Conservation (phyloP, 2,329 filamentous ascomycete species). For the Paraphoma sp. region DNA sequence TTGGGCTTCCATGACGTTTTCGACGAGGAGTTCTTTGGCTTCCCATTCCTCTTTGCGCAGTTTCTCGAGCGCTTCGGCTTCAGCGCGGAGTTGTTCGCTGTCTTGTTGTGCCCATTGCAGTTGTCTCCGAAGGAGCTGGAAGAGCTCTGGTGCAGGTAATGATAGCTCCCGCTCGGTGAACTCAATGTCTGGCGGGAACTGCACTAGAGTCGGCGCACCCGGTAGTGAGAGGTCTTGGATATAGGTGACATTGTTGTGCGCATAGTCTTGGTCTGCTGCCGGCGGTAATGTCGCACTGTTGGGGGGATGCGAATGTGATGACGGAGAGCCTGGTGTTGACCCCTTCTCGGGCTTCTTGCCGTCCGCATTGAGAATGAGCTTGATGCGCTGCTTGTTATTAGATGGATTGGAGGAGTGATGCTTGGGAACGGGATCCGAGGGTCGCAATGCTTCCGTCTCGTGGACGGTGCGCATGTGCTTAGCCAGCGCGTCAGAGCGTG, state of each 20-base stretch:
- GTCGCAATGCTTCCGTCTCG: conserved; percentile 91
- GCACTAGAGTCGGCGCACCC: conserved; percentile 59
- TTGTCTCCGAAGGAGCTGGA: conserved; percentile 67
- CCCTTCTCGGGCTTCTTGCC: conserved; percentile 39
- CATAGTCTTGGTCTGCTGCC: conserved; percentile 47
- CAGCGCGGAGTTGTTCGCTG: conserved; percentile 66
- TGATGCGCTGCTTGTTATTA: conserved; percentile 55
- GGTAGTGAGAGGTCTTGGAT: conserved; percentile 66
- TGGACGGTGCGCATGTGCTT: conserved; percentile 99
- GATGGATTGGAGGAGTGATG: conserved; percentile 58
- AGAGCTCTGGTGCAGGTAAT: conserved; percentile 71
- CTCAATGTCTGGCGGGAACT: conserved; percentile 63
- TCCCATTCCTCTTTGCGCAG: conserved; percentile 75
- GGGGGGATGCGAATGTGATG: conserved; percentile 33
- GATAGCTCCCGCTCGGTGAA: conserved; percentile 71
- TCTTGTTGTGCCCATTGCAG: conserved; percentile 76
- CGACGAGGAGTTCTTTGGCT: conserved; percentile 79
- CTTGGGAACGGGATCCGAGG: conserved; percentile 74
- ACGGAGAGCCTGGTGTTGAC: conserved; percentile 44
- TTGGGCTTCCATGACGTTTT: conserved; percentile 75
- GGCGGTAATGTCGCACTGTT: conserved; percentile 28
- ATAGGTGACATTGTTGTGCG: conserved; percentile 65
- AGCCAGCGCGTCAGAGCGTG: conserved; percentile 89
- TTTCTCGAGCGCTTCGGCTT: conserved; percentile 72
- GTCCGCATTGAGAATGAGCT: conserved; percentile 51